Base-by-base conservation (phyloP, 1,139 yeast genomes). In the Blastobotrys buckinghamii region DNA sequence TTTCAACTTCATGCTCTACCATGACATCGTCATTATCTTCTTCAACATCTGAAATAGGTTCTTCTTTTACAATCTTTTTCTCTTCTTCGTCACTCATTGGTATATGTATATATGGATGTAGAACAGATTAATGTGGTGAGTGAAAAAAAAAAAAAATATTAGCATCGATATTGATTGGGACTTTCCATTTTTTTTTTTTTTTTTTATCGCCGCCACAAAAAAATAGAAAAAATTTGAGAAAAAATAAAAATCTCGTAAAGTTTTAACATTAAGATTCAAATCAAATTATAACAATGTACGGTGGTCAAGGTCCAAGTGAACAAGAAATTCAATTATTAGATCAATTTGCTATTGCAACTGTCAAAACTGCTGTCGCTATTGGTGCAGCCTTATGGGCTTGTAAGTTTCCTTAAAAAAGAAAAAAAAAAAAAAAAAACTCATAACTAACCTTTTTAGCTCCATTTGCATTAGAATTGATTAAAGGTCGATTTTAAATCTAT, bases 311-410 rank as follows among this genome's bases (percentile, higher is more conserved):
- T 65, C 83, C 79, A 56, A 75, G 82, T 55, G 94, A 84, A 68
- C 95, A 85, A 63, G 88, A 85, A 71, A 82, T 81, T 72, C 81
- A 79, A 63, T 69, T 78, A 49, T 90, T 83, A 68, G 85, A 84
- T 66, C 76, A 80, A 60, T 79, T 77, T 64, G 82, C 94, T 52
- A 72, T 74, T 63, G 76, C 77, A 57, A 84, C 88, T 48, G 71
- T 89, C 61, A 73, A 73, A 62, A 75, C 77, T 55, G 89, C 95
- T 43, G 29, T 26, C 9, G 82, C 83, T 51, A 69, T 77, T 54
- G 95, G 94, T 50, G 82, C 83, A 55, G 82, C 85, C 38, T 77
- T 89, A 61, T 89, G 96, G 96, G 58, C 67, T 42, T 65, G 69
- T 65, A 57, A 53, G 69, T 62, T 3, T 16, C 32, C 17, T 13